phyloP scores from a whole-genome alignment of 2,329 filamentous ascomycete genomes.

The Hypomyces rosellus region DNA sequence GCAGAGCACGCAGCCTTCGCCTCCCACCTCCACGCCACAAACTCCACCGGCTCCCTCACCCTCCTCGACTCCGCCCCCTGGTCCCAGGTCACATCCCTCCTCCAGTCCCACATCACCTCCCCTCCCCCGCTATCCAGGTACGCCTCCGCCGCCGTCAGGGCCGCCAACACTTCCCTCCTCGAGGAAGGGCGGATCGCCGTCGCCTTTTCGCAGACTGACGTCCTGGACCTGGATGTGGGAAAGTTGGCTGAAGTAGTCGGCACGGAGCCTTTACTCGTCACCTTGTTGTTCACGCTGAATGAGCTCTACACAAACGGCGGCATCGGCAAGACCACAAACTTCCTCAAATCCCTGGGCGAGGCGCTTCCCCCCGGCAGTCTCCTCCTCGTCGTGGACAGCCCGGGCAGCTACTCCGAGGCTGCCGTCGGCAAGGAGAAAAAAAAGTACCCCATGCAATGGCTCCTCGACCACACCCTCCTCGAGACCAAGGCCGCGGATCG shows the following conservation, averaged over 20 bases:
- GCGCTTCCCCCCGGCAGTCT: conserved; percentile 53
- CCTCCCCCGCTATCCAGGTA: conserved; percentile 46
- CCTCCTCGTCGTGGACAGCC: conserved; percentile 83
- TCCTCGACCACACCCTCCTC: conserved; percentile 76
- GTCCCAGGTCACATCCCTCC: conserved; percentile 52
- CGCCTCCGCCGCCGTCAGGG: conserved; percentile 41
- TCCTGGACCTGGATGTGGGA: conserved; percentile 35
- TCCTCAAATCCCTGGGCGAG: conserved; percentile 65
- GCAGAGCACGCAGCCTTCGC: conserved; percentile 55
- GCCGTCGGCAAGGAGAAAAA: conserved; percentile 56
- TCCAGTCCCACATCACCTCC: conserved; percentile 51
- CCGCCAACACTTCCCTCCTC: conserved; percentile 41
- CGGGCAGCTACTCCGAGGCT: conserved; percentile 86
- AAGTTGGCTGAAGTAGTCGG: conserved; percentile 29
- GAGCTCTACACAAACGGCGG: conserved; percentile 82
- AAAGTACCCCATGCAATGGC: conserved; percentile 88
- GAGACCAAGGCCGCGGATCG: conserved; percentile 25
- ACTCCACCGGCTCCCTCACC: conserved; percentile 38
- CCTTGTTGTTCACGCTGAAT: conserved; percentile 89
- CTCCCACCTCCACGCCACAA: conserved; percentile 31
- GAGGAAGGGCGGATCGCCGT: conserved; percentile 30
- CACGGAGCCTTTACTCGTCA: conserved; percentile 52
- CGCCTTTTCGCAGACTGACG: conserved; percentile 42
- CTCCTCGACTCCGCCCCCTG: conserved; percentile 83
- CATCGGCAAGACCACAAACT: conserved; percentile 63